Base-by-base conservation (phyloP, 192 early-diverging fungal species). In the Kickxella alabastrina region DNA sequence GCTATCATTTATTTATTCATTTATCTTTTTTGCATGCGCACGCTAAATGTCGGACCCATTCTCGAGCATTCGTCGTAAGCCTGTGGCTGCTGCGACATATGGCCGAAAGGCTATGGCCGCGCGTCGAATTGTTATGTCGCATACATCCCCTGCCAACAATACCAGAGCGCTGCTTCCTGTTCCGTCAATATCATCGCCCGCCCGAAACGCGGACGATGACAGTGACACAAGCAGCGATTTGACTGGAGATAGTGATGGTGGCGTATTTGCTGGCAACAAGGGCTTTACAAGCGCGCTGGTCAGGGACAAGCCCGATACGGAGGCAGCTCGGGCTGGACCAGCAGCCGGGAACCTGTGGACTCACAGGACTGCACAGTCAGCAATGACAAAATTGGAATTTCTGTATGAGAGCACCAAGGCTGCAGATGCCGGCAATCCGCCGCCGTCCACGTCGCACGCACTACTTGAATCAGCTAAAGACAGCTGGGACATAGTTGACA, bases 91-190 rank as follows among this genome's bases (percentile, higher is more conserved):
- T 10, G 54, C 64, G 7, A 75, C 72, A 31, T 75, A 75, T 15
- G 72, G 72, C 17, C 72, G 72, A 48, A 67, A 59, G 34, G 65
- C 72, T 24, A 47, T 62, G 37, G 61, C 56, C 23, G 65, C 72
- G 8, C 72, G 72, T 14, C 46, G 72, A 50, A 49, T 62, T n/a
- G 64, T 27, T 4, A 31, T 48, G 31, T 48, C 46, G 6, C 31
- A 34, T 19, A 27, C 31, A 15, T 10, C 29, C 48, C n/a, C 38
- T 29, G 28, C 43, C 65, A 12, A 43, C 10, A 24, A 23, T 17
- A 25, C 22, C 10, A 1, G 12, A 9, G 23, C 7, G n/a, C 36
- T 23, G 3, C 7, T 27, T 14, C n/a, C n/a, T n/a, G n/a, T n/a
- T n/a, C 10, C 24, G 19, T 7, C 46, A 10, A 3, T 48, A 4